These are phyloP conservation scores for Phytophthora aleatoria DNA, from an alignment of 352 stramenopile genomes.

Conservation along the genomic window DNA sequence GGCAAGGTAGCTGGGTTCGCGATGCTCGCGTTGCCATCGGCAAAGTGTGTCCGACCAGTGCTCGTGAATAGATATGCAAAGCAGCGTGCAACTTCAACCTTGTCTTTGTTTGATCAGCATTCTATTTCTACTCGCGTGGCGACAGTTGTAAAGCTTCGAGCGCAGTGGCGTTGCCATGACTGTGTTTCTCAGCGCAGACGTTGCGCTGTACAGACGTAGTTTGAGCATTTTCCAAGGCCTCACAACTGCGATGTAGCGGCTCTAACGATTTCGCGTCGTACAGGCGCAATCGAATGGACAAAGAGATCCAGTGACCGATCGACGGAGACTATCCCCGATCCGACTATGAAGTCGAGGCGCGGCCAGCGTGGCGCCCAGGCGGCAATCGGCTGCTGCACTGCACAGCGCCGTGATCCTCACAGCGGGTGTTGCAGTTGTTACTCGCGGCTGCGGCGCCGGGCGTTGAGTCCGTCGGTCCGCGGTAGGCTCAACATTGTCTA, in stretches of 20 bases:
- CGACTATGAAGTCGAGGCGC: conserved; percentile 15
- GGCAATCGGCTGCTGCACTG: conserved; percentile 1
- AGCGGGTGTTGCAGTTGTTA: conserved; percentile 5
- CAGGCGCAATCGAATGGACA: conserved; percentile 14
- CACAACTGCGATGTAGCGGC: background rate
- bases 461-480: background rate
- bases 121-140: conserved; percentile 32
- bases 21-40: background rate
- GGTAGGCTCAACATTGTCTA: background rate
- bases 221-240: background rate
- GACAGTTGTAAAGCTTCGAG: background rate
- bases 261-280: conserved; percentile 4
- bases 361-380: conserved; percentile 19
- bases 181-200: background rate
- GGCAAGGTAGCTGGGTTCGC: conserved; percentile 2
- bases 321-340: conserved; percentile 25
- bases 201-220: conserved; percentile 1
- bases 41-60: conserved; percentile 8
- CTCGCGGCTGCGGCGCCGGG: background rate
- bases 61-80: conserved; percentile 17
- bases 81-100: conserved; percentile 30
- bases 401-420: conserved; percentile 8
- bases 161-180: background rate
- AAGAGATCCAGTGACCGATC: conserved; percentile 40
- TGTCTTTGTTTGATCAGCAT: conserved; percentile 24